These are phyloP conservation scores for Ophiostoma perfectum DNA, from an alignment of 2,329 filamentous ascomycete genomes.

Conservation along the genomic window DNA sequence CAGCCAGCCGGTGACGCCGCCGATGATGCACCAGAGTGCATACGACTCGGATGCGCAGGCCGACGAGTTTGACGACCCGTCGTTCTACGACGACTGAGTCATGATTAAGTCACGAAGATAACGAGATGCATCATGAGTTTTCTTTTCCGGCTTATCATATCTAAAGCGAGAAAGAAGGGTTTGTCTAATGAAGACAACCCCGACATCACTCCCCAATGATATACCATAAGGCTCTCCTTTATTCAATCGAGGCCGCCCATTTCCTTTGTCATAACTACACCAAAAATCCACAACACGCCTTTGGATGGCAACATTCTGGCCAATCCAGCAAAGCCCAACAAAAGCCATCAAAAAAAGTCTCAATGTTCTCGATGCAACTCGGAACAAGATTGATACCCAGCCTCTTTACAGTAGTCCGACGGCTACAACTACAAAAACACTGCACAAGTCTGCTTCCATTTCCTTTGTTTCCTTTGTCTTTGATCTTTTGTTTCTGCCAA, in stretches of 20 bases:
- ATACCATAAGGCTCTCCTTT: not conserved
- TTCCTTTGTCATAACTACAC: conserved; percentile 1
- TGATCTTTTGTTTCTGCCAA: not conserved
- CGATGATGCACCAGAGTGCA: conserved; percentile 53
- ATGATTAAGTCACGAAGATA: not conserved
- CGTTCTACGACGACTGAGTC: conserved; percentile 48
- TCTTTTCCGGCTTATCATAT: not conserved
- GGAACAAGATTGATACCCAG: conserved; percentile 10
- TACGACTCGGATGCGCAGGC: conserved; percentile 59
- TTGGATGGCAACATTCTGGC: not conserved
- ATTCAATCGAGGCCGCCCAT: not conserved
- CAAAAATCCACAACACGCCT: not conserved
- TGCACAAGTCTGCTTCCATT: not conserved
- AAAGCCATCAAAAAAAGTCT: not conserved
- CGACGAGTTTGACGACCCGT: conserved; percentile 55
- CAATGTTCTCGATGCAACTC: conserved; percentile 13
- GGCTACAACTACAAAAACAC: not conserved
- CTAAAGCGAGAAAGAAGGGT: not conserved
- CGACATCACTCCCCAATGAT: not conserved
- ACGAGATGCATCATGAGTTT: conserved; percentile 8
- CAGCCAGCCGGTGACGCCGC: conserved; percentile 49
- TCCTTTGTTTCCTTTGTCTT: not conserved
- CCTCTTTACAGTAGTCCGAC: not conserved
- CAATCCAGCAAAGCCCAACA: not conserved
- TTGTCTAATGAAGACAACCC: too few relatives aligned